Evolutionary conservation across 2,329 filamentous ascomycete genomes (phyloP).

Genomic region (Sporothrix dimorphospora): DNA sequence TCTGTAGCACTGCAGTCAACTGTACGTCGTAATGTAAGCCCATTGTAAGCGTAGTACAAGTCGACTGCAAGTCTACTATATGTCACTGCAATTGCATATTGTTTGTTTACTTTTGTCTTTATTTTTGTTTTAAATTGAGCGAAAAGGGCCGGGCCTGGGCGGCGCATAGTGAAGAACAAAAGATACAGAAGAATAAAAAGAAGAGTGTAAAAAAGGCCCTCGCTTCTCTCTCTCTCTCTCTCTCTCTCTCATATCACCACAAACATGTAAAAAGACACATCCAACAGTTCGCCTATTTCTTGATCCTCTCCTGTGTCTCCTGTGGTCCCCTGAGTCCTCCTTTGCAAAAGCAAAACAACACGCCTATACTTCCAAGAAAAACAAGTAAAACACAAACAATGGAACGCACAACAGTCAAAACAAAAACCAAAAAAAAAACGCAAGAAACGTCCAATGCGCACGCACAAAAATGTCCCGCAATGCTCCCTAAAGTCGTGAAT

Average conservation of each 20-base stretch:
- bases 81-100: not conserved
- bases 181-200: conserved; percentile 13
- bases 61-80: not conserved
- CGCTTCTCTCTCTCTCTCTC: not conserved
- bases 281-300: conserved; percentile 13
- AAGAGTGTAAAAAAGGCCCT: conserved; percentile 1
- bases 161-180: not conserved
- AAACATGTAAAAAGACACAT: not conserved
- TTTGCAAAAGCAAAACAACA: conserved; percentile 9
- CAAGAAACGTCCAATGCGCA: conserved; percentile 16
- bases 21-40: no score
- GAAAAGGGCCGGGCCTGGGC: not conserved
- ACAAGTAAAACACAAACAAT: not conserved
- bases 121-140: not conserved
- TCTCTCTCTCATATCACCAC: not conserved
- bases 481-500: conserved; percentile 1
- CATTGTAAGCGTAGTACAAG: no score
- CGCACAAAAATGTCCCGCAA: conserved; percentile 14
- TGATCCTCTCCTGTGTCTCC: not conserved
- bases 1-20: no score
- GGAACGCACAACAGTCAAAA: not conserved
- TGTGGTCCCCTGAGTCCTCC: not conserved
- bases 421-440: not conserved
- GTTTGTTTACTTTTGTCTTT: not conserved
- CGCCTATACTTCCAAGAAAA: conserved; percentile 15